Percentiles rank a stretch among this genome's conserved stretches.
phyloP scores from a whole-genome alignment of 208 protist species.

The Herpetomonas tarakana region DNA sequence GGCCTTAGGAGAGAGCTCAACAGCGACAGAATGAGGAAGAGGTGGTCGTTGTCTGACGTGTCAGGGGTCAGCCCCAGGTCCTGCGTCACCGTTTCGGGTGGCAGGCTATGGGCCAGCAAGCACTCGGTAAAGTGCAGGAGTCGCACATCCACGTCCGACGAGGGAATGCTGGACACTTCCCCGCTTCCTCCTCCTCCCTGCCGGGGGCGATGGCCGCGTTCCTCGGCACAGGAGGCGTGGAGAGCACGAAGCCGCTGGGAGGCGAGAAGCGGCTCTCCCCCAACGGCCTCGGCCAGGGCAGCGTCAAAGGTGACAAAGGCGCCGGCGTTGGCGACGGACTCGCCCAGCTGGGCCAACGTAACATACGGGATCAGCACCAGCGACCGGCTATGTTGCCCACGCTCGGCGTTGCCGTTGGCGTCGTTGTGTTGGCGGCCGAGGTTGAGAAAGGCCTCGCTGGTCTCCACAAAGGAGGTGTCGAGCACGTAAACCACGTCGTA shows the following conservation, averaged over 20 bases:
- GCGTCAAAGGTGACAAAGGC: constrained; percentile 57
- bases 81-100: neutral
- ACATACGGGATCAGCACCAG: constrained; percentile 70
- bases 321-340: constrained; percentile 30
- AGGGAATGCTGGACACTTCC: neutral
- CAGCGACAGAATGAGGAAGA: constrained; percentile 71
- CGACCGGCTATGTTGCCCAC: constrained; percentile 2
- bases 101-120: constrained; percentile 41
- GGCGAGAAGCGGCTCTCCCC: constrained; percentile 53
- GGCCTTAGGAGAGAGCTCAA: constrained; percentile 35
- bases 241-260: constrained; percentile 65
- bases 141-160: constrained; percentile 14
- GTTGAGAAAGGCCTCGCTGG: constrained; percentile 57
- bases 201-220: neutral
- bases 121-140: constrained; percentile 83
- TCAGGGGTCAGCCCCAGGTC: constrained; percentile 21
- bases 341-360: constrained; percentile 50
- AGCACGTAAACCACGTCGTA: constrained; percentile 62
- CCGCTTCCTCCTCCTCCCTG: neutral
- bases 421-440: constrained; percentile 17
- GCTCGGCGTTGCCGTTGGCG: neutral
- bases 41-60: constrained; percentile 59
- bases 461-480: constrained; percentile 85
- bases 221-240: constrained; percentile 26
- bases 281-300: constrained; percentile 43